phyloP scores from a whole-genome alignment of 2,329 filamentous ascomycete species.

The Knufia petricola region DNA sequence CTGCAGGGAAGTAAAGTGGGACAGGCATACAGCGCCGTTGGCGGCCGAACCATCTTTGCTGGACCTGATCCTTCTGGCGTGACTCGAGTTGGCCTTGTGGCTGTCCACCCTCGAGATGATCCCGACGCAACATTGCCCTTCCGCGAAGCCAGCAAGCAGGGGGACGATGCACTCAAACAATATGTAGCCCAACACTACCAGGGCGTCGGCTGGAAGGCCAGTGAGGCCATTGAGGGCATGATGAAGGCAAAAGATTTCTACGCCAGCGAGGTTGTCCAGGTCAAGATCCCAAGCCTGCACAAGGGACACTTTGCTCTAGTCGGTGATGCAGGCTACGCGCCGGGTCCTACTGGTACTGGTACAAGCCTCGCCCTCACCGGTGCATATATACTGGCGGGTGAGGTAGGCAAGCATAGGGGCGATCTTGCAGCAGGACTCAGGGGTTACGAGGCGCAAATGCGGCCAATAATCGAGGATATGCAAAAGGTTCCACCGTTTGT shows the following conservation, averaged over 20 bases:
- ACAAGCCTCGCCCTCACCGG: slow-evolving; percentile 30
- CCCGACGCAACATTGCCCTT: slow-evolving; percentile 28
- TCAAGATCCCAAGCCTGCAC: slow-evolving; percentile 26
- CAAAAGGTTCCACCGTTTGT: slow-evolving; percentile 29
- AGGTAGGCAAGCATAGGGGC: slow-evolving; percentile 25
- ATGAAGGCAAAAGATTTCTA: slow-evolving; percentile 30
- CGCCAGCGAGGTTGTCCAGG: slow-evolving; percentile 28
- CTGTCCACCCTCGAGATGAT: slow-evolving; percentile 26
- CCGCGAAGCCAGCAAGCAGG: slow-evolving; percentile 32
- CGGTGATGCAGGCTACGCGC: slow-evolving; percentile 33
- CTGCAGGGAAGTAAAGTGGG: slow-evolving; percentile 31
- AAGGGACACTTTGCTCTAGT: slow-evolving; percentile 31
- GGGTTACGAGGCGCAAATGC: slow-evolving; percentile 31
- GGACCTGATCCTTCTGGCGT: slow-evolving; percentile 27
- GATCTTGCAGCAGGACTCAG: slow-evolving; percentile 28
- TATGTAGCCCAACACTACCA: slow-evolving; percentile 24
- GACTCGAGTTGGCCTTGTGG: slow-evolving; percentile 30
- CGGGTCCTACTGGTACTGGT: slow-evolving; percentile 29
- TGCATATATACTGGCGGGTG: slow-evolving; percentile 50
- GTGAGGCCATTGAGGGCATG: slow-evolving; percentile 26
- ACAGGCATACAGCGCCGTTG: slow-evolving; percentile 29
- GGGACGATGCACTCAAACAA: slow-evolving; percentile 28
- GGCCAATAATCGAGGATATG: slow-evolving; percentile 29
- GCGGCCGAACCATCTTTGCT: slow-evolving; percentile 32
- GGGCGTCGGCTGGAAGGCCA: slow-evolving; percentile 28